Conservation (phyloP, 1,284 basidiomycete genomes). For the Moniliella sp. region DNA sequence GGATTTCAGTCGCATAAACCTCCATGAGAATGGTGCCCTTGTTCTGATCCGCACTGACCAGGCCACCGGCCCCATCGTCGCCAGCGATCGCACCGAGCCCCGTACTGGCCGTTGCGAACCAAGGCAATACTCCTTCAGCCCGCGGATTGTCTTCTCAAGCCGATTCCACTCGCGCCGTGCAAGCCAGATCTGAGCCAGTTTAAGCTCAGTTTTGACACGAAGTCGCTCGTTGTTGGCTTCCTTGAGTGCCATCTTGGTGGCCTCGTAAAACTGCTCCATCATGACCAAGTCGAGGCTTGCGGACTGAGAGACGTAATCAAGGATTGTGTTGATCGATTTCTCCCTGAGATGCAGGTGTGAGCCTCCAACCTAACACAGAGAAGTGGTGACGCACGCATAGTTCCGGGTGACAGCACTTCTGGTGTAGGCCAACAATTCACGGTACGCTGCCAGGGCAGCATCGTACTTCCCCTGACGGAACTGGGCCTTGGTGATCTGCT, state of each 20-base stretch:
- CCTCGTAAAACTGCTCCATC: constrained; percentile 82
- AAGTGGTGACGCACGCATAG: constrained; percentile 6
- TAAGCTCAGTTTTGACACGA: constrained; percentile 82
- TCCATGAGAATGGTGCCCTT: constrained; percentile 82
- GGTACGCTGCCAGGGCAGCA: constrained; percentile 69
- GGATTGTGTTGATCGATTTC: constrained; percentile 91
- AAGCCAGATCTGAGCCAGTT: constrained; percentile 88
- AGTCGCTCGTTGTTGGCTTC: constrained; percentile 93
- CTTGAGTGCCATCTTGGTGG: constrained; percentile 64
- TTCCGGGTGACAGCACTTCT: constrained; percentile 24
- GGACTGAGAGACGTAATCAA: constrained; percentile 71
- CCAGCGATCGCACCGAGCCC: no score
- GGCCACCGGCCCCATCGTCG: no score
- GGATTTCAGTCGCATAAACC: constrained; percentile 91
- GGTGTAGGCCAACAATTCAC: constrained; percentile 64
- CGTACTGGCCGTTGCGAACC: not conserved
- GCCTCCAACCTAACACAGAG: not conserved
- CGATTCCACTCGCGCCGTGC: constrained; percentile 75
- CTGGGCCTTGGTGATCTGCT: constrained; percentile 86
- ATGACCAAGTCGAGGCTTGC: constrained; percentile 53
- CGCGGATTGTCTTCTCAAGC: constrained; percentile 41
- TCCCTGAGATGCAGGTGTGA: constrained; percentile 39
- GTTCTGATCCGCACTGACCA: constrained; percentile 56
- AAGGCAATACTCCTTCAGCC: constrained; percentile 38
- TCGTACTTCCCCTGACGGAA: constrained; percentile 57